Conservation (phyloP, 305 asterid species). For the Fraxinus baroniana region DNA sequence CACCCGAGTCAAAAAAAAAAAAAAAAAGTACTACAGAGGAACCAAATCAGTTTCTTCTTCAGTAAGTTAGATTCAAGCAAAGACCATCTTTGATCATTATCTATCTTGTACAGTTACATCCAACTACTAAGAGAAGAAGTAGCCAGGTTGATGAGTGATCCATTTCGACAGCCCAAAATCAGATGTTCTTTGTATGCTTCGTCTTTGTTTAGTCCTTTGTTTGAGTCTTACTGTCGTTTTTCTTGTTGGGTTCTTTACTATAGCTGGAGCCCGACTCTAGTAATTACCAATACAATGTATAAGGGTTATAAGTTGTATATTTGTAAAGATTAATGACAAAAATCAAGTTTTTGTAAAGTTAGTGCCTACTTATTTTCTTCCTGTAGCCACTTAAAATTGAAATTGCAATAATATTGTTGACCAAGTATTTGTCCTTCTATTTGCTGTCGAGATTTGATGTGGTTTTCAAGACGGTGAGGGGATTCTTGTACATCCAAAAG, state of each 20-base stretch:
- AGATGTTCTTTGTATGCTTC: not conserved
- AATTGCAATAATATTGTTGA: not conserved
- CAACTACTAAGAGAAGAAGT: not conserved
- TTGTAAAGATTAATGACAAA: not conserved
- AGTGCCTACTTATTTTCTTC: not conserved
- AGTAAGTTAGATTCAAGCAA: not conserved
- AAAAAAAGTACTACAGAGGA: not conserved
- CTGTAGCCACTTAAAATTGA: not conserved
- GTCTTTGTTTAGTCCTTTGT: not conserved
- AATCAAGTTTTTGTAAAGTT: not conserved
- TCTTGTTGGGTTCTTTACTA: not conserved
- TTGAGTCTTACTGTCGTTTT: not conserved
- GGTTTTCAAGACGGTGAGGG: constrained; percentile 3
- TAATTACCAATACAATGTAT: not conserved
- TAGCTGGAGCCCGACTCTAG: not conserved
- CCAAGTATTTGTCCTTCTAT: not conserved
- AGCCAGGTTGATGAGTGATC: not conserved
- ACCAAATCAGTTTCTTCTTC: not conserved
- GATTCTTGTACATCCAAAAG: constrained; percentile 30
- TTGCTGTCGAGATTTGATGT: not conserved
- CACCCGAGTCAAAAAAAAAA: too few relatives aligned
- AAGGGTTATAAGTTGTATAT: not conserved
- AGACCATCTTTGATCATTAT: not conserved
- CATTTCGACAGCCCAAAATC: not conserved
- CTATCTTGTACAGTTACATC: not conserved